Evolutionary conservation across 345 rosid species (phyloP), one percentile per base, ranked within the genome.

Genomic region (Bruguiera sexangula): DNA sequence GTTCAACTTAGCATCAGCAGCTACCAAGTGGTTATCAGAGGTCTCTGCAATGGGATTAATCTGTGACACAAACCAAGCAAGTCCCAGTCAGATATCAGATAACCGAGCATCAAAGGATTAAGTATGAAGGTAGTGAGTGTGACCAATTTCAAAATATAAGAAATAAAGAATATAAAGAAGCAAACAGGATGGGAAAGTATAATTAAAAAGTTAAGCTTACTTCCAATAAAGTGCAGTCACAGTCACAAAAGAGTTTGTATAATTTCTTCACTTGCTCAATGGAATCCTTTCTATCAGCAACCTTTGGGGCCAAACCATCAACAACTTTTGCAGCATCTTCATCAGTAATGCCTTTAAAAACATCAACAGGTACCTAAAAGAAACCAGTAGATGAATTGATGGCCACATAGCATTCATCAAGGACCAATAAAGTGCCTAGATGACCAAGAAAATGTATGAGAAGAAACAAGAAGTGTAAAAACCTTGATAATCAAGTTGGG

Each of bases 1-100:
- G 80, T 96, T 96, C 86, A 96, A 77, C 75, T 96, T 96, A 65
- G 99, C 99, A 90, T 96, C 99, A 73, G 99, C 99, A 77, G 99
- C 99, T 66, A 96, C 97, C 85, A 96, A 75, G 69, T 83, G 84
- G 34, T 83, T 90, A 60, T 81, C 85, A 71, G 99, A 76, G 72
- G 97, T 92, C 87, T 96, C 99, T 0, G 96, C 98, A 22, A 96
- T 85, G 57, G 99, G 99, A 85, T 96, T 96, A 78, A 96, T 90
- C 99, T 96, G 85, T 53, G 62, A 67, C 74, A 66, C 30, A 55
- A 48, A 60, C 52, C 26, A 13, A 55, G 36, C 37, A 18, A 15
- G 68, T 63, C 53, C 62, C 50, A 13, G 16, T 56, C 30, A 56
- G 54, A 7, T 11, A 46, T 67, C 71, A 66, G 70, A 74, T 60